Percentiles rank a stretch among this genome's conserved stretches.
Conservation (phyloP, 2,329 filamentous ascomycete genomes). For the Diplodia corticola region DNA sequence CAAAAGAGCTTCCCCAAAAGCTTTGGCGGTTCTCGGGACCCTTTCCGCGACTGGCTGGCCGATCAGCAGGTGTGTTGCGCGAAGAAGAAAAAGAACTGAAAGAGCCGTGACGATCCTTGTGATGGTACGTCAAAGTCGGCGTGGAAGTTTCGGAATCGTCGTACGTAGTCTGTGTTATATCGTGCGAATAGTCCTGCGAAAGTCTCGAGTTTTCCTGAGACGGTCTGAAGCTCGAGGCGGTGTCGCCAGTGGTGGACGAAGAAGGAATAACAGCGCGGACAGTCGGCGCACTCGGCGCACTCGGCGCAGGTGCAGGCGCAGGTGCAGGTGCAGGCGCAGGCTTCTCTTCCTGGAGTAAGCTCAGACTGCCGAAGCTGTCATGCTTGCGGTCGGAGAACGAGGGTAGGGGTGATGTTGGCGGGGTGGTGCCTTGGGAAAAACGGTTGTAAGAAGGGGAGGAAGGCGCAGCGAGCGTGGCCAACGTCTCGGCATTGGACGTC, state of each 20-base stretch:
- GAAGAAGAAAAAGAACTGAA: constrained; percentile 3
- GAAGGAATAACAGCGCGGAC: constrained; percentile 43
- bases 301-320: too few relatives aligned
- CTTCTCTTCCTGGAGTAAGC: constrained; percentile 37
- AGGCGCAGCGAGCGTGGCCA: constrained; percentile 32
- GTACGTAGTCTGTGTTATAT: constrained; percentile 1
- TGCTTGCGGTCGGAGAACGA: constrained; percentile 27
- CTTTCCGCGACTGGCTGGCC: constrained; percentile 15
- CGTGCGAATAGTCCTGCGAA: constrained; percentile 10
- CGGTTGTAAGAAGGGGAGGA: constrained; percentile 40
- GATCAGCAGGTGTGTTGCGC: neutral
- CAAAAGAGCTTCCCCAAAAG: constrained; percentile 25
- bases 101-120: constrained; percentile 8
- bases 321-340: constrained; percentile 25
- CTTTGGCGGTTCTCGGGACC: constrained; percentile 7
- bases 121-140: constrained; percentile 18
- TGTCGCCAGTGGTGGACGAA: constrained; percentile 25
- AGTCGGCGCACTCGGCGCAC: constrained; percentile 26
- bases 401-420: constrained; percentile 39
- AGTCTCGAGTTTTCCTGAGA: neutral
- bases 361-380: constrained; percentile 34
- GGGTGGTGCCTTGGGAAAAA: constrained; percentile 40
- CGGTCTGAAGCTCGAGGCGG: constrained; percentile 29
- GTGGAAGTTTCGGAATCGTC: constrained; percentile 12
- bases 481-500: constrained; percentile 42